Evolutionary conservation across 805 yeast genomes (phyloP).

Genomic region (Candida parachauliodes): DNA sequence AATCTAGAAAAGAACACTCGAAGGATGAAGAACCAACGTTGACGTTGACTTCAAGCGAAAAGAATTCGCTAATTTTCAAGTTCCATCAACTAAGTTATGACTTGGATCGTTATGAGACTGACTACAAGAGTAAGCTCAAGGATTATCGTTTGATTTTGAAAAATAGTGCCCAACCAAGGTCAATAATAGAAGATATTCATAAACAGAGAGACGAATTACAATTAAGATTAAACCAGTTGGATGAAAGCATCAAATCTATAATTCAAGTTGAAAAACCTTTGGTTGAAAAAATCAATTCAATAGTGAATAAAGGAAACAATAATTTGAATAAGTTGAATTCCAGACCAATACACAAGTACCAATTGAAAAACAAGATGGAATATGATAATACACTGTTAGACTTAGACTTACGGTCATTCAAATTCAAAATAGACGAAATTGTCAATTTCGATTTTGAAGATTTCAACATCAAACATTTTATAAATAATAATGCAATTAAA

Average conservation of each 20-base stretch:
- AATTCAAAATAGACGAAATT: constrained; percentile 15
- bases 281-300: constrained; percentile 28
- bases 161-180: constrained; percentile 6
- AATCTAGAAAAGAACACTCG: too few species aligned
- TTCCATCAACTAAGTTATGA: constrained; percentile 24
- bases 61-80: background rate
- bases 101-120: constrained; percentile 22
- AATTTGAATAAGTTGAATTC: constrained; percentile 11
- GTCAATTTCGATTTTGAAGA: constrained; percentile 14
- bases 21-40: constrained; percentile 1
- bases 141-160: constrained; percentile 16
- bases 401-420: background rate
- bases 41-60: background rate
- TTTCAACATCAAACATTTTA: constrained; percentile 9
- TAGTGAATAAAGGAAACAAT: constrained; percentile 20
- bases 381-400: background rate
- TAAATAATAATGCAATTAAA: constrained; percentile 2
- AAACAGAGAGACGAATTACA: constrained; percentile 18
- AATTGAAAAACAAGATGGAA: background rate
- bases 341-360: background rate
- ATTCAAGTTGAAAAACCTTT: constrained; percentile 31
- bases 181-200: constrained; percentile 17
- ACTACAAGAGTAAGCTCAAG: constrained; percentile 21
- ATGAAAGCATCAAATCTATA: constrained; percentile 22
- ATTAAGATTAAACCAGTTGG: constrained; percentile 12